Evolutionary conservation across 495 filamentous ascomycete genomes (phyloP).

Genomic region (Aspergillus olivimuriae): DNA sequence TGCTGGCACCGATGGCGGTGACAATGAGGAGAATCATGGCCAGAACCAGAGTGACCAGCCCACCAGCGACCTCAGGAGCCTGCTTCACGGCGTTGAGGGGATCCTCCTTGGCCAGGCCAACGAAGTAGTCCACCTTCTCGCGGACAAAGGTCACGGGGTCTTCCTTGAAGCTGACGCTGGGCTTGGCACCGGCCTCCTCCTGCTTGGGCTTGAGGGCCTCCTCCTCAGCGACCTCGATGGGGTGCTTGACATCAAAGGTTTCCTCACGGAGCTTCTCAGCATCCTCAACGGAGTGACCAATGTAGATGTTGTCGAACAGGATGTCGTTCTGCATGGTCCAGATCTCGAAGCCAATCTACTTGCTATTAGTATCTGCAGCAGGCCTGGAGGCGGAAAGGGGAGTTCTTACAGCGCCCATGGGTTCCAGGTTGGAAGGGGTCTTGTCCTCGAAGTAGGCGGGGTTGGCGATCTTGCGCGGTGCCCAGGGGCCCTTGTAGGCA

Average conservation of each 20-base stretch:
- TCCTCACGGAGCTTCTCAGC: conserved; percentile 84
- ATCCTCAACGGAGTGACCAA: conserved; percentile 94
- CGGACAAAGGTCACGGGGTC: conserved; percentile 84
- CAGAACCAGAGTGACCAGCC: conserved; percentile 60
- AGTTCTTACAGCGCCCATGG: conserved; percentile 85
- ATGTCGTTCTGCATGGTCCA: conserved; percentile 99
- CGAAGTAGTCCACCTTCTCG: conserved; percentile 87
- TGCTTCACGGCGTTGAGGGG: conserved; percentile 86
- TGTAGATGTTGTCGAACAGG: conserved; percentile 99
- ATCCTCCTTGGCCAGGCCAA: conserved; percentile 77
- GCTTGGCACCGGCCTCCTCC: conserved; percentile 55
- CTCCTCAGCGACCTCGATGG: conserved; percentile 77
- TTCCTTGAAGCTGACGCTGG: conserved; percentile 86
- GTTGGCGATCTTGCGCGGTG: conserved; percentile 93
- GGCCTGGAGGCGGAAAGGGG: no score
- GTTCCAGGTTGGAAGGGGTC: conserved; percentile 91
- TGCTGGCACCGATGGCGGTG: conserved; percentile 47
- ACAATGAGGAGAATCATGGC: conserved; percentile 64
- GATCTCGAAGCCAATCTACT: conserved; percentile 91
- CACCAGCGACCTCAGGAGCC: conserved; percentile 84
- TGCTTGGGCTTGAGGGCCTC: conserved; percentile 75
- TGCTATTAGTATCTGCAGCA: conserved; percentile 7
- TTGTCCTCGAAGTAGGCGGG: conserved; percentile 98
- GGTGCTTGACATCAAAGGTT: conserved; percentile 89
- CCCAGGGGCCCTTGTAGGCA: conserved; percentile 94